These are phyloP conservation scores for Botrytis fabae DNA, from an alignment of 2,329 filamentous ascomycete species.

Conservation along the genomic window DNA sequence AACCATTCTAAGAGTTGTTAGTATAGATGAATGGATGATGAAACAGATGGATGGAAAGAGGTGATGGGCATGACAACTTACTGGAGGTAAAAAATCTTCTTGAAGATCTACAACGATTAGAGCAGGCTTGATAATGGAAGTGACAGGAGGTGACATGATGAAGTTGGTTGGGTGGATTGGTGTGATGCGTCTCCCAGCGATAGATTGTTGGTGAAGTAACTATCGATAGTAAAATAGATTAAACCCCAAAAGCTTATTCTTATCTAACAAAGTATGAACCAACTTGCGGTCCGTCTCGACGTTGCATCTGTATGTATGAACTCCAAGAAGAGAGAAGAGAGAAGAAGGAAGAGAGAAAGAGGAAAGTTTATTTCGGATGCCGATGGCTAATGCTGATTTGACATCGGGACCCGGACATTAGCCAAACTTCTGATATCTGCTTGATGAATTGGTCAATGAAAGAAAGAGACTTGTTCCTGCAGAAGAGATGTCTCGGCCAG, in stretches of 20 bases:
- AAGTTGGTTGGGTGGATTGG: slow-evolving; percentile 8
- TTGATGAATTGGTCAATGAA: slow-evolving; percentile 10
- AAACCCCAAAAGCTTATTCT: not conserved
- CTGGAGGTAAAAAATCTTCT: slow-evolving; percentile 91
- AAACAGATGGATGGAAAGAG: not conserved
- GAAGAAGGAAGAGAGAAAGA: not conserved
- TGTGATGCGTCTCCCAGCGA: not conserved
- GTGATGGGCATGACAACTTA: slow-evolving; percentile 48
- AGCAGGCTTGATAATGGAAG: slow-evolving; percentile 50
- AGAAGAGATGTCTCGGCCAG: not conserved
- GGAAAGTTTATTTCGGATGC: not conserved
- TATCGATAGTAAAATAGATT: not conserved
- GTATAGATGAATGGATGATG: not conserved
- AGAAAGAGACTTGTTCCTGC: not conserved
- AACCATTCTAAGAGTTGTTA: slow-evolving; percentile 61
- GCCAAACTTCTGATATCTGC: not conserved
- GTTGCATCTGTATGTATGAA: not conserved
- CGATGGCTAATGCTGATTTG: not conserved
- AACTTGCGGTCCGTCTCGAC: slow-evolving; percentile 5
- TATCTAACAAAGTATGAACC: slow-evolving; percentile 1
- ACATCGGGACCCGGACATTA: not conserved
- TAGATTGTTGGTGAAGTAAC: slow-evolving; percentile 1
- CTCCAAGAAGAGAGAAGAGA: not conserved
- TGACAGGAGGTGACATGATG: slow-evolving; percentile 10
- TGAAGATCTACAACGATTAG: slow-evolving; percentile 83